Evolutionary conservation across 2,329 filamentous ascomycete genomes (phyloP), one percentile per base, ranked within the genome.

Genomic region (Colletotrichum euphorbiae): DNA sequence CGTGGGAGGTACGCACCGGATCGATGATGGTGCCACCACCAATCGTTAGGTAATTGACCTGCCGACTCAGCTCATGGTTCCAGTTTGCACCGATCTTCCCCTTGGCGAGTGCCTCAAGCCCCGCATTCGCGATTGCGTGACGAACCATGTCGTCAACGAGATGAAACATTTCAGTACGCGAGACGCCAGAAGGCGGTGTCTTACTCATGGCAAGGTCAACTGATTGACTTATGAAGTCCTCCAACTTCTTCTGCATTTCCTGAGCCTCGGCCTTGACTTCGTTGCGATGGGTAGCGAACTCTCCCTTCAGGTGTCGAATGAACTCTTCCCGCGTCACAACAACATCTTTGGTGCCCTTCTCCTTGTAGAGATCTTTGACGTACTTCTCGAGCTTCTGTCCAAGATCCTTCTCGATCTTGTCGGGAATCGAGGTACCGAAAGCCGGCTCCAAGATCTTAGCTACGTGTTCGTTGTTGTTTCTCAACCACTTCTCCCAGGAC

Each of bases 41-140:
- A 1, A 79, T 74, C 3, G 86, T 85, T 73, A 97, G 91, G 80
- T 90, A 94, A 80, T 98, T 97, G 78, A 94, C 81, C 62, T 86
- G 85, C 60, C 84, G 80, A 62, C 78, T 78, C 24, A 89, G 79
- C 24, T 83, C 76, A 1, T 75, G 73, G 48, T 81, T 78, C 75
- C 80, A 82, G 71, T 83, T 76, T 40, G 77, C 75, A 33, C 80
- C 79, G 58, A 88, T 85, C 58, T 81, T 79, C 61, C 82, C 82
- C 31, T 80, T 78, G 28, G 83, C 81, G 40, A 85, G 73, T 3
- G 82, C 82, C 55, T 83, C 80, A 2, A 89, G 78, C 61, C 83
- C 82, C 19, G 80, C 77, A 40, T 84, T 79, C 5, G 77, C 76
- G 19, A 88, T 74, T 33, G 80, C 79, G 68, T 83, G 81, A 51